A percentile compares a stretch with the other conserved stretches of the same genome.
These are phyloP conservation scores for Phyllosticta citriasiana DNA, from an alignment of 2,329 filamentous ascomycete species.

Conservation along the genomic window DNA sequence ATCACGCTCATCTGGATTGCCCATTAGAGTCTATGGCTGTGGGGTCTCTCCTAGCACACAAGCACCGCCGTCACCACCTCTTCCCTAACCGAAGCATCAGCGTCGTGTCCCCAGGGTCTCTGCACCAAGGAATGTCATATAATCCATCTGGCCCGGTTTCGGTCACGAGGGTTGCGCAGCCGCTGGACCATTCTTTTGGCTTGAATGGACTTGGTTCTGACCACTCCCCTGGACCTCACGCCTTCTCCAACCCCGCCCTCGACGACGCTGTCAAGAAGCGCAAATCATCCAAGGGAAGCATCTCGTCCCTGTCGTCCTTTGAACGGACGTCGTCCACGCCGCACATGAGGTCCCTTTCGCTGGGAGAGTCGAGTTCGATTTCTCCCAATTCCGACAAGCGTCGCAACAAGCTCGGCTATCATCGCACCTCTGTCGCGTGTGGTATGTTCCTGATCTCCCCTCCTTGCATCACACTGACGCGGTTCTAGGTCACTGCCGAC, in stretches of 20 bases:
- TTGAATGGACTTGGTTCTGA: conserved; percentile 2
- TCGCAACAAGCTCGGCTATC: conserved; percentile 90
- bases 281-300: conserved; percentile 30
- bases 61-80: conserved; percentile 25
- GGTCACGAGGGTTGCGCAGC: conserved; percentile 17
- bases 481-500: conserved; percentile 69
- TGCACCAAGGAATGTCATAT: conserved; percentile 26
- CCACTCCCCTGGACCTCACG: background rate
- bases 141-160: conserved; percentile 20
- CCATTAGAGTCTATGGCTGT: conserved; percentile 26
- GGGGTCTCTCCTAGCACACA: conserved; percentile 18
- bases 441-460: conserved; percentile 51
- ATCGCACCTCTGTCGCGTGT: conserved; percentile 89
- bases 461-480: conserved; percentile 9
- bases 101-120: conserved; percentile 21
- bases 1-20: background rate
- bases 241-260: conserved; percentile 11
- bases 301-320: conserved; percentile 22
- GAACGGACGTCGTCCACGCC: conserved; percentile 38
- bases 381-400: conserved; percentile 52
- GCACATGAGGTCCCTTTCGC: conserved; percentile 34
- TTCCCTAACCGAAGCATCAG: conserved; percentile 18
- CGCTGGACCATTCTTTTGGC: conserved; percentile 1
- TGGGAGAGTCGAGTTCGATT: conserved; percentile 30
- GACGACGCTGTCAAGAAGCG: conserved; percentile 26